Evolutionary conservation across 352 stramenopile species (phyloP).

Genomic region (Globisporangium uncinulatum): DNA sequence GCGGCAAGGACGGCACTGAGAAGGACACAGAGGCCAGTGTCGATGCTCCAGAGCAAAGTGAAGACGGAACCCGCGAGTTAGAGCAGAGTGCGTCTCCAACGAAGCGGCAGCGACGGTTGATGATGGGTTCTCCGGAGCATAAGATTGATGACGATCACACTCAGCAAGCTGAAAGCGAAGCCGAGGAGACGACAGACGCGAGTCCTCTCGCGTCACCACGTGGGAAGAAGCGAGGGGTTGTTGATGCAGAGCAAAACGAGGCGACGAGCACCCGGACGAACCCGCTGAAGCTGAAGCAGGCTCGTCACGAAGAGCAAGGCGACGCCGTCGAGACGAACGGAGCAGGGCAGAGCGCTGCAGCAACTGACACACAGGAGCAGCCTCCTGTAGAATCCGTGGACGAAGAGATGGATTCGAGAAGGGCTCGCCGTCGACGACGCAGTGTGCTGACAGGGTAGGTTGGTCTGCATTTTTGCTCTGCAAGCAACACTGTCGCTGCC

Average conservation of each 20-base stretch:
- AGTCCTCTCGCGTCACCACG: not conserved
- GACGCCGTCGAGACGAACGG: not conserved
- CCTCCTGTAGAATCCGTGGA: conserved; percentile 3
- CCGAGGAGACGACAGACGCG: not conserved
- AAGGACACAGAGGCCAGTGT: not conserved
- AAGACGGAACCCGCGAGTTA: not conserved
- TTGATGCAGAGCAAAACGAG: conserved; percentile 11
- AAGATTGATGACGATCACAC: not conserved
- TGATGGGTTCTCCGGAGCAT: not conserved
- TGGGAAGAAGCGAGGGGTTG: not conserved
- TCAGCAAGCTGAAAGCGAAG: too few relatives aligned
- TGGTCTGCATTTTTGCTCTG: not conserved
- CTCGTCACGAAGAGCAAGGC: not conserved
- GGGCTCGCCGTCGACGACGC: conserved; percentile 25
- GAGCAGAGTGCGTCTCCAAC: not conserved
- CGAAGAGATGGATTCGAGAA: conserved; percentile 26
- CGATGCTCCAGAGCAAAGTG: not conserved
- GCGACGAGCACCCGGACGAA: conserved; percentile 4
- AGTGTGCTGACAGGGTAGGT: conserved; percentile 7
- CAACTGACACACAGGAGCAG: not conserved
- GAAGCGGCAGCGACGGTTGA: conserved; percentile 4
- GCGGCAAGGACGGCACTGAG: not conserved
- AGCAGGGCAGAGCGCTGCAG: not conserved
- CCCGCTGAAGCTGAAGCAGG: conserved; percentile 2
- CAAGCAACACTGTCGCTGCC: too few relatives aligned